A percentile compares a stretch with the other conserved stretches of the same genome.
Evolutionary conservation across 768 basidiomycete species (phyloP).

Genomic region (Boletus pseudo-olivaceus): DNA sequence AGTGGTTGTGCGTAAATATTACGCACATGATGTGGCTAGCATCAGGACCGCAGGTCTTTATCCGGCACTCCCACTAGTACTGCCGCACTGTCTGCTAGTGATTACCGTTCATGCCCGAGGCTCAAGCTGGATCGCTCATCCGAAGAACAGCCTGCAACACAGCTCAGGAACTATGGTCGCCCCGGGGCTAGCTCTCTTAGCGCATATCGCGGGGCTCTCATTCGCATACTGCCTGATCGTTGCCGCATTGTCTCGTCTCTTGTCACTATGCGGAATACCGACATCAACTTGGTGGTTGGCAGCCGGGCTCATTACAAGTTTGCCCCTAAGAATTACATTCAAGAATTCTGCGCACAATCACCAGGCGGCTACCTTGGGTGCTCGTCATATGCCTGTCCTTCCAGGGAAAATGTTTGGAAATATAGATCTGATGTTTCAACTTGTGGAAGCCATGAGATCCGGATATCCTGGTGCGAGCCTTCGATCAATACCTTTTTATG

Average conservation of each 20-base stretch:
- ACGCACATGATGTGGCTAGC: no score
- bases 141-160: background rate
- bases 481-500: background rate
- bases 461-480: slow-evolving; percentile 49
- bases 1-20: no score
- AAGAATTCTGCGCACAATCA: slow-evolving; percentile 30
- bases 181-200: slow-evolving; percentile 16
- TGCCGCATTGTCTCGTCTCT: slow-evolving; percentile 1
- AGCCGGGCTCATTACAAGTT: slow-evolving; percentile 26
- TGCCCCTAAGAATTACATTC: slow-evolving; percentile 34
- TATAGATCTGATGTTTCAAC: slow-evolving; percentile 37
- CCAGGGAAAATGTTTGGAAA: slow-evolving; percentile 44
- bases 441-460: slow-evolving; percentile 34
- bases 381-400: slow-evolving; percentile 39
- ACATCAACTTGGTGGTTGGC: slow-evolving; percentile 40
- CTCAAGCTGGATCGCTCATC: background rate
- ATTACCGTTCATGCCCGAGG: no score
- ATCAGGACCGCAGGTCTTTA: no score
- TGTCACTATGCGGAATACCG: slow-evolving; percentile 13
- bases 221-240: slow-evolving; percentile 1
- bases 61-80: no score
- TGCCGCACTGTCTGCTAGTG: no score
- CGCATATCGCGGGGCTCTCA: background rate
- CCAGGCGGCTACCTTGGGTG: slow-evolving; percentile 43
- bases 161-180: slow-evolving; percentile 5